Evolutionary conservation across 139 green algal genomes (phyloP), one percentile per base, ranked within the genome.

Genomic region (Chlamydomonas sphaeroides): DNA sequence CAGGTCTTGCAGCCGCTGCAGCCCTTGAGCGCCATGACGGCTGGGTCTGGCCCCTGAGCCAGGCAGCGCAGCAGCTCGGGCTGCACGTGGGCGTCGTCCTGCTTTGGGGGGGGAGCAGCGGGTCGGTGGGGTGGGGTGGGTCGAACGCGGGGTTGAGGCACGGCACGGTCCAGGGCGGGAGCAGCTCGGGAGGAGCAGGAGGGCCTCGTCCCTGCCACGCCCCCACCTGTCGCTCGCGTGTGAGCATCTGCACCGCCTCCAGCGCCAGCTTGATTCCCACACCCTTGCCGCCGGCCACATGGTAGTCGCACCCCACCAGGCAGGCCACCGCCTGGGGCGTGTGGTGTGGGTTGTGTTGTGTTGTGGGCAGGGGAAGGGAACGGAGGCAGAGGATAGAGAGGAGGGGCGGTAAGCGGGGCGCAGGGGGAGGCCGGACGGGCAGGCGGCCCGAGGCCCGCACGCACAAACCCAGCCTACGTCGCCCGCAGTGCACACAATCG

Each of bases 291-390:
- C 88, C 75, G 2, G 7, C 80, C 17, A 66, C 45, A 33, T 35
- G 67, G 66, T 92, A 92, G 69, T 92, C 88, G 35, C 88, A 88
- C 6, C 88, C 88, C 30, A 36, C 59, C 65, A 92, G 84, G n/a
- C 80, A 17, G 18, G 82, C 82, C 63, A 79, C 56, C 36, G 63
- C 65, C 73, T 76, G 69, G 45, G n/a, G n/a, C n/a, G n/a, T n/a
- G n/a, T n/a, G n/a, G n/a, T n/a, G n/a, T n/a, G n/a, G n/a, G n/a
- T n/a, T n/a, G n/a, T n/a, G n/a, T n/a, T n/a, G n/a, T n/a, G n/a
- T n/a, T n/a, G n/a, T n/a, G n/a, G n/a, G n/a, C n/a, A n/a, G n/a
- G n/a, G n/a, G n/a, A 68, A n/a, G 62, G 62, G 62, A 39, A 21
- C 30, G 62, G 62, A n/a, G n/a, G n/a, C n/a, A n/a, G n/a, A 53